phyloP scores from a whole-genome alignment of 2,329 filamentous ascomycete genomes.

The Sordariomycetes sp. region DNA sequence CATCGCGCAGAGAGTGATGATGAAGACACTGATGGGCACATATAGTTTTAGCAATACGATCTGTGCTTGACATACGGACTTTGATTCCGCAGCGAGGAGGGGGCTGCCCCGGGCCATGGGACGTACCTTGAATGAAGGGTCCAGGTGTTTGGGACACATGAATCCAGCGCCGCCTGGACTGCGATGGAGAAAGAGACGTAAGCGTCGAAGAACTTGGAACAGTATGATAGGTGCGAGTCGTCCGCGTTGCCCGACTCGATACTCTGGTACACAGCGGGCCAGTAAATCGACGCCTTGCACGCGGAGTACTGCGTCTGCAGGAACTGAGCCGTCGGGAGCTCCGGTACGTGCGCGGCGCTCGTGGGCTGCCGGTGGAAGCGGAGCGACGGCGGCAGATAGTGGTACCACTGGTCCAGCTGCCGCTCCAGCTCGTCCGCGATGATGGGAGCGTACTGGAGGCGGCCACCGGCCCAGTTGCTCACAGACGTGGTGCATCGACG shows the following conservation, averaged over 20 bases:
- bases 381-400: constrained; percentile 14
- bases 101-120: neutral
- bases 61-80: neutral
- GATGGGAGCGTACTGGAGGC: constrained; percentile 13
- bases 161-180: neutral
- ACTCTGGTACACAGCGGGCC: constrained; percentile 13
- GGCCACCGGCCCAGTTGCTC: constrained; percentile 8
- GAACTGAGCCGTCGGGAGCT: neutral
- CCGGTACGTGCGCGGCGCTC: neutral
- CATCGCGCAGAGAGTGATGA: neutral
- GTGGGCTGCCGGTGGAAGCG: constrained; percentile 10
- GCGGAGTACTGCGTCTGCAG: constrained; percentile 14
- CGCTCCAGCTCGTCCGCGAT: constrained; percentile 16
- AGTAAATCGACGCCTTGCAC: constrained; percentile 15
- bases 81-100: neutral
- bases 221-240: neutral
- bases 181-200: neutral
- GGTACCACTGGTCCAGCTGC: constrained; percentile 19
- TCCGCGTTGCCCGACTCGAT: neutral
- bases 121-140: neutral
- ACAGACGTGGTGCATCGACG: constrained; percentile 15
- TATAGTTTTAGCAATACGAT: neutral
- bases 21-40: neutral
- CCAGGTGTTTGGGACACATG: neutral
- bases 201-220: neutral